Evolutionary conservation across 345 rosid species (phyloP), one percentile per base, ranked within the genome.

Genomic region (Cardamine chenopodiifolia): DNA sequence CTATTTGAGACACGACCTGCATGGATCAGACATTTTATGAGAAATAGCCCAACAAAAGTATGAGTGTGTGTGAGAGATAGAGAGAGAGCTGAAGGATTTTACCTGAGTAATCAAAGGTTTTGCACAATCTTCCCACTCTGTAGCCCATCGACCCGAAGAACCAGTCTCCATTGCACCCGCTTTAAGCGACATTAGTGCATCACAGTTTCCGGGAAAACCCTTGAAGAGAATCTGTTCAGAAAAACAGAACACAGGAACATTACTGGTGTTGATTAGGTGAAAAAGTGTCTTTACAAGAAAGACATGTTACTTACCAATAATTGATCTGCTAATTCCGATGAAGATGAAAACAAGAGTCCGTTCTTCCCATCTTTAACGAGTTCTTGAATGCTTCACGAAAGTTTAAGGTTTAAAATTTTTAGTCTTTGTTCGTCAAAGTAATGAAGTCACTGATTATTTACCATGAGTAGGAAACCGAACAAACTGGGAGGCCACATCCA

Each of bases 401-500:
- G 63, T 68, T 58, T 4, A 61, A 28, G 58, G 35, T 34, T 71
- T 8, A 8, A 7, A 12, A 20, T 6, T 8, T 35, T 35, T 26
- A 48, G 72, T 37, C 52, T 64, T 20, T 59, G 64, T 40, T 31
- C 17, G 17, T 37, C 39, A 29, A 15, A 77, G 29, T 47, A 71
- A 5, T 22, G 17, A 29, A 71, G 39, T 37, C 37, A 22, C 15
- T 31, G 75, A 66, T 20, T 57, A 17, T 54, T 77, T 85, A 95
- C 97, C 99, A 92, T 39, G 99, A 90, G 88, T 89, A 95, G 55
- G 98, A 89, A 78, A 87, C 97, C 25, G 97, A 93, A 60, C 99
- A 95, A 59, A 92, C 98, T 57, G 99, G 98, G 17, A 95, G 84
- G 61, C 99, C 98, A 76, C 97, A 92, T 70, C 99, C 99, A 45